These are phyloP conservation scores for Nannochloris sp. DNA, from an alignment of 139 green algal genomes.

Conservation along the genomic window DNA sequence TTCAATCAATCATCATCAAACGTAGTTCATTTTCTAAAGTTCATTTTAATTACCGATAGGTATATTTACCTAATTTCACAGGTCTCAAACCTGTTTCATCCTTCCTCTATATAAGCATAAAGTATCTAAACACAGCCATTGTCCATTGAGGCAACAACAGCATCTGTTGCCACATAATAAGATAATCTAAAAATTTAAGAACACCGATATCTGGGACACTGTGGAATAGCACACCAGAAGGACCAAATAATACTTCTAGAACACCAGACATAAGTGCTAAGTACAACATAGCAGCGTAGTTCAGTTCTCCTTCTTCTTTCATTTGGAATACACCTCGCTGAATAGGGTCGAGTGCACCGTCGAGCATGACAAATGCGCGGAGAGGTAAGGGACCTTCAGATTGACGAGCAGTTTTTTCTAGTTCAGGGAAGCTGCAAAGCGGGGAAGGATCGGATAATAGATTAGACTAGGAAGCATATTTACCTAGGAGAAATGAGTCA, in stretches of 20 bases:
- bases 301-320: conserved; percentile 11
- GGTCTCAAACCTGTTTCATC: too few species aligned
- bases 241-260: conserved; percentile 1
- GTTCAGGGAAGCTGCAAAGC: conserved; percentile 11
- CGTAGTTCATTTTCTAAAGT: too few species aligned
- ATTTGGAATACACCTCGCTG: conserved; percentile 7
- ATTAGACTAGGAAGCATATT: background rate
- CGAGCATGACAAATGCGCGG: background rate
- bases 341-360: conserved; percentile 11
- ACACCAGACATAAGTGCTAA: background rate
- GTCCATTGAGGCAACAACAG: conserved; percentile 19
- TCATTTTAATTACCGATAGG: too few species aligned
- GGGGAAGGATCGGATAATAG: too few species aligned
- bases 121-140: conserved; percentile 17
- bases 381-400: background rate
- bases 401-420: conserved; percentile 8
- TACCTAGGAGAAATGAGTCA: too few species aligned
- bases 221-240: conserved; percentile 9
- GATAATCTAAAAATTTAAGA: conserved; percentile 1
- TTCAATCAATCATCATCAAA: too few species aligned
- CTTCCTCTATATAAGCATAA: conserved; percentile 18
- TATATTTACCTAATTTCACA: too few species aligned
- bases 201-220: conserved; percentile 9
- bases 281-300: conserved; percentile 9
- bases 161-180: conserved; percentile 11